A percentile compares a stretch with the other conserved stretches of the same genome.
phyloP scores from a whole-genome alignment of 805 yeast species.

The Metschnikowia drakensbergensis region DNA sequence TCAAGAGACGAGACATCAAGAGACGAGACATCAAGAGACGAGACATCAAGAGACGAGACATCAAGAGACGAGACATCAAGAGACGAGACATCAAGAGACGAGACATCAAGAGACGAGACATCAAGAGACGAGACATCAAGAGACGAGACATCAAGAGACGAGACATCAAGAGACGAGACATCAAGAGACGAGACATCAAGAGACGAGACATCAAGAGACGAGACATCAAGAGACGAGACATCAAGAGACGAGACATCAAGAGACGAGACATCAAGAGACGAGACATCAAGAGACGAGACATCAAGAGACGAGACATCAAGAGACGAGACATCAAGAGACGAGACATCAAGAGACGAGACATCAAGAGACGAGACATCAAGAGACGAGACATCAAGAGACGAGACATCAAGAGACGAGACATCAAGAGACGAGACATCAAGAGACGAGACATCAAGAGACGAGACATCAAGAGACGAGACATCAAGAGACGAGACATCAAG shows the following conservation, averaged over 20 bases:
- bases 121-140: not conserved
- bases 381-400: not conserved
- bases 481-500: not conserved
- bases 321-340: not conserved
- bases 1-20: too few relatives aligned
- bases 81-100: not conserved
- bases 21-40: not conserved
- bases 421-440: not conserved
- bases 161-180: not conserved
- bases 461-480: not conserved
- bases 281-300: conserved; percentile 1
- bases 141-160: not conserved
- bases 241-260: not conserved
- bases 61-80: not conserved
- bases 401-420: not conserved
- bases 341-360: not conserved
- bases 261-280: not conserved
- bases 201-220: not conserved
- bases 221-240: not conserved
- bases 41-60: not conserved
- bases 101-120: not conserved
- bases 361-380: not conserved
- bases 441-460: not conserved
- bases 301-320: too few relatives aligned
- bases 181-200: not conserved